Base-by-base conservation (phyloP, 2,329 filamentous ascomycete species). In the Juglanconis oblonga region DNA sequence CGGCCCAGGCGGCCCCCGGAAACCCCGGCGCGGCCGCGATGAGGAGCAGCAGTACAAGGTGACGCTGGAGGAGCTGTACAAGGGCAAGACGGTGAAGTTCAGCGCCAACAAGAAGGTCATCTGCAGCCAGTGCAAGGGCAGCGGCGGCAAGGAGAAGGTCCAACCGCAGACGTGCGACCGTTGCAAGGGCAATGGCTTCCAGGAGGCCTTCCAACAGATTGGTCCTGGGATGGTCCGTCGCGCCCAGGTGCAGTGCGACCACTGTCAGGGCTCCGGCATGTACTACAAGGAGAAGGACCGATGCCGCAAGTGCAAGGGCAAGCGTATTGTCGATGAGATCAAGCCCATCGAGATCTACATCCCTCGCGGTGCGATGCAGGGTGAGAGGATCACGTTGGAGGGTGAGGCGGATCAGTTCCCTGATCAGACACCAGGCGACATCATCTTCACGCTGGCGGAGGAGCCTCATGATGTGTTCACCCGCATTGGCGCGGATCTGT, bases 281-380 rank as follows among this genome's bases (percentile, higher is more conserved):
- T 87, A 93, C 70, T 96, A 87, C 79, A 94, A 94, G 75, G 92
- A 97, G 71, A 98, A 98, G 81, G 95, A 99, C 71, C 91, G 92
- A 72, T 99, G 95, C 82, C 97, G 96, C 82, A 97, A 95, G 81
- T 99, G 95, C 86, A 98, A 98, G 78, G 95, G 95, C 70, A 91
- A 90, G 74, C 86, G 91, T 64, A 92, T 91, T 13, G 86, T 87
- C 49, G 89, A 92, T 69, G 90, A 95, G 76, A 95, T 91, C 76
- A 99, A 98, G 79, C 90, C 94, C 3, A 81, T 99, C 62, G 95
- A 99, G 77, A 88, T 99, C 55, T 98, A 98, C 78, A 97, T 99
- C 62, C 92, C 94, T 9, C 87, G 90, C 55, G 94, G 94, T 51
- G 89, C 90, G 44, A 85, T 85, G 79, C 88, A 96, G 73, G 93